Conservation (phyloP, 305 asterid genomes). For the Plantago lanceolata region DNA sequence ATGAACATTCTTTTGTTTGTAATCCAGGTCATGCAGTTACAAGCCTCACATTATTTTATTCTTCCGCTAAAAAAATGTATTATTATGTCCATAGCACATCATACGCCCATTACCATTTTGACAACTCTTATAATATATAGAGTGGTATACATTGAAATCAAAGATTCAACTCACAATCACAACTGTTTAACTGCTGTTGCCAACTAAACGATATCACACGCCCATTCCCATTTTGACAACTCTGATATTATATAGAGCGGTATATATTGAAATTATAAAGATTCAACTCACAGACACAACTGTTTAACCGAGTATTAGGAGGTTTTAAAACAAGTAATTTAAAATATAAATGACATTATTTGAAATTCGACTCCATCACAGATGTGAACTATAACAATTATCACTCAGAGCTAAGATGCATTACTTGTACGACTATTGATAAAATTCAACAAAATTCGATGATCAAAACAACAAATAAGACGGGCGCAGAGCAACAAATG, state of each 20-base stretch:
- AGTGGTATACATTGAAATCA: too few species aligned
- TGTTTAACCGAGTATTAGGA: not conserved
- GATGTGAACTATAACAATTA: not conserved
- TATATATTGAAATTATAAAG: too few species aligned
- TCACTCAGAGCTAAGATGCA: not conserved
- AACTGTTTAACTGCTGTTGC: not conserved
- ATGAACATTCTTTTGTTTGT: not conserved
- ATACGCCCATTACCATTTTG: not conserved
- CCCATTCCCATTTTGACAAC: not conserved
- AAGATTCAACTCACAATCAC: not conserved
- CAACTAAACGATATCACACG: not conserved
- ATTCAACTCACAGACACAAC: not conserved
- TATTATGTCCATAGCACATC: not conserved
- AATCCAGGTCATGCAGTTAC: not conserved
- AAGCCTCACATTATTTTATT: not conserved
- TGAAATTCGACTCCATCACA: not conserved
- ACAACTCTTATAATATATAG: not conserved
- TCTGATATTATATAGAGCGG: not conserved
- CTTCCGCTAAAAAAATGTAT: too few species aligned
- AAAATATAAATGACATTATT: not conserved
- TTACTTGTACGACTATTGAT: too few species aligned
- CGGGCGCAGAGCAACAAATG: not conserved
- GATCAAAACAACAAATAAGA: not conserved
- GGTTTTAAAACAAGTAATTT: not conserved
- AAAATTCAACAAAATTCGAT: not conserved